Evolutionary conservation across 371 early-diverging fungal species (phyloP).

Genomic region (Lichtheimia ramosa): DNA sequence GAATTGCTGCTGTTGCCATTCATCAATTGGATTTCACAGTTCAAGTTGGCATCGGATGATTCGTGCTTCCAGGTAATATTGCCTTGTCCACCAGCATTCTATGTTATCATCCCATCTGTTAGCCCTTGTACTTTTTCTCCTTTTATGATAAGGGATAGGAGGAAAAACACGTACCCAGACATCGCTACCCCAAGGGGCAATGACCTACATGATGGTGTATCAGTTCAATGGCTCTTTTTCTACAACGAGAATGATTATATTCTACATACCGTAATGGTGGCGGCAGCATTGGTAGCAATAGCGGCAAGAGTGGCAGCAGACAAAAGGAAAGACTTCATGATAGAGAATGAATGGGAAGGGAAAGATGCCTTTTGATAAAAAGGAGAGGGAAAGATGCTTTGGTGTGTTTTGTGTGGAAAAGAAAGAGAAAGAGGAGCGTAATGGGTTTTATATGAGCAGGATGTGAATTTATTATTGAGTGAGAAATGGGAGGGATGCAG

Average conservation of each 20-base stretch:
- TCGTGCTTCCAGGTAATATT: constrained; percentile 42
- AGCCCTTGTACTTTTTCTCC: neutral
- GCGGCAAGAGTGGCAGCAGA: constrained; percentile 17
- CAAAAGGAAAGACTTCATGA: constrained; percentile 22
- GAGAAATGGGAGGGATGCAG: neutral
- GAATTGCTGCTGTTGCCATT: constrained; percentile 39
- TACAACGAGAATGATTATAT: neutral
- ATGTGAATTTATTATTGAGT: neutral
- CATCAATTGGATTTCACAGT: constrained; percentile 48
- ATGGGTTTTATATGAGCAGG: neutral
- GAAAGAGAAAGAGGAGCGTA: neutral
- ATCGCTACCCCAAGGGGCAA: constrained; percentile 41
- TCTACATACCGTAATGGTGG: constrained; percentile 19
- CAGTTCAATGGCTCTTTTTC: constrained; percentile 1
- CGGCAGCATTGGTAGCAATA: constrained; percentile 16
- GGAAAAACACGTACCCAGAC: constrained; percentile 33
- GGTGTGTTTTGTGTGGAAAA: neutral
- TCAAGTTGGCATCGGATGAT: constrained; percentile 25
- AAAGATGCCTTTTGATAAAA: constrained; percentile 1
- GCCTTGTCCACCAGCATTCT: constrained; percentile 44
- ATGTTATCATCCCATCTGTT: neutral
- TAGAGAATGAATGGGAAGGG: constrained; percentile 11
- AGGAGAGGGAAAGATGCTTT: neutral
- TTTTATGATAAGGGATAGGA: neutral
- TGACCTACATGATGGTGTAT: constrained; percentile 20